Base-by-base conservation (phyloP, 257 asterid species). In the Nemophila menziesii region DNA sequence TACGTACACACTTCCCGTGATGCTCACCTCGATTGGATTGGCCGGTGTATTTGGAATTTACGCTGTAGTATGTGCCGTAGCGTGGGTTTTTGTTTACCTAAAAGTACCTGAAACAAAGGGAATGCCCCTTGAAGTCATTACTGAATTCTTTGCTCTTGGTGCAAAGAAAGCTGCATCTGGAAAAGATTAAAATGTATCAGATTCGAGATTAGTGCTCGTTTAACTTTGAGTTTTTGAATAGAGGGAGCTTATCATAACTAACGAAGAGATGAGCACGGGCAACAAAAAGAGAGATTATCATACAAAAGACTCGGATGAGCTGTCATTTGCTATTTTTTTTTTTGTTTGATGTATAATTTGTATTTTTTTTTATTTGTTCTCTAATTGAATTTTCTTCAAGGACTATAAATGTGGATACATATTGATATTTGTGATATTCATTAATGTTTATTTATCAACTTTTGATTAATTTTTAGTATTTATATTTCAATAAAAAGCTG, bases 101-200 rank as follows among this genome's bases (percentile, higher is more conserved):
- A 78, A 75, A 56, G 96, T 85, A 11, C 96, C 96, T 0, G 96
- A 85, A 52, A 85, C 96, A 5, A 85, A 85, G 59, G 96, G 96
- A 44, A 85, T 85, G 96, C 96, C 96, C 8, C 92, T 85, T 17
- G 96, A 85, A 62, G 96, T 85, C 63, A 85, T 85, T 36, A 73
- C 96, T 0, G 96, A 85, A 34, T 81, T 85, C 76, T 85, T 85
- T 2, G 89, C 92, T 2, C 72, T 78, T 16, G 96, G 93, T 16
- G 96, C 96, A 15, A 76, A 71, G 54, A 82, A 75, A 62, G 19
- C 36, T 57, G 57, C 64, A 1, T 62, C 58, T 19, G 54, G 22
- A 15, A 55, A 49, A 44, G 51, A 56, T 37, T 65, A 37, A 29
- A 66, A 48, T 29, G 16, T 44, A 7, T 7, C 36, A 29, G 36